phyloP scores from a whole-genome alignment of 2,329 filamentous ascomycete species.

The Xylaria sp. region DNA sequence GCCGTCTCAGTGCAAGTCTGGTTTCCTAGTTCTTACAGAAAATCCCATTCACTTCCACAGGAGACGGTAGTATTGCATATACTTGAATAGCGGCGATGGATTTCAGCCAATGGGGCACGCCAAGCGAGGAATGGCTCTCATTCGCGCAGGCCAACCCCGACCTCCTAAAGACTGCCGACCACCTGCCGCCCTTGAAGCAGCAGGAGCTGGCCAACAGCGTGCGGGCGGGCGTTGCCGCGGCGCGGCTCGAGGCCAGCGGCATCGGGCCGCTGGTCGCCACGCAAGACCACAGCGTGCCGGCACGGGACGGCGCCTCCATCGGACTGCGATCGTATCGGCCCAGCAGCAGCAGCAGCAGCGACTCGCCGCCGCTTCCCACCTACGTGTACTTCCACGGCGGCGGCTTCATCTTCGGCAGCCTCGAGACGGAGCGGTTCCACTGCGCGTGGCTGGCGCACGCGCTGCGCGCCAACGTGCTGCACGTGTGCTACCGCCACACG shows the following conservation, averaged over 20 bases:
- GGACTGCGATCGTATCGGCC: conserved; percentile 51
- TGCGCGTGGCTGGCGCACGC: conserved; percentile 48
- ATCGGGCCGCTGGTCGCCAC: conserved; percentile 14
- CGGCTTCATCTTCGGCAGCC: conserved; percentile 53
- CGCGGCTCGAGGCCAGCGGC: conserved; percentile 28
- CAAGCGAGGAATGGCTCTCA: conserved; percentile 44
- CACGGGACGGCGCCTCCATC: conserved; percentile 48
- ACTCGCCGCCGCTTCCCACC: conserved; percentile 43
- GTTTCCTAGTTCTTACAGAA: not conserved
- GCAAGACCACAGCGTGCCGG: conserved; percentile 41
- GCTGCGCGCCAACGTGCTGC: conserved; percentile 46
- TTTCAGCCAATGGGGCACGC: conserved; percentile 41
- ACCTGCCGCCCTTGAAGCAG: conserved; percentile 31
- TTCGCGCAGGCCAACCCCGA: conserved; percentile 33
- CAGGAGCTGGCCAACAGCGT: conserved; percentile 35
- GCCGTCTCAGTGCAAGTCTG: not conserved
- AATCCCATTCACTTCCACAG: not conserved
- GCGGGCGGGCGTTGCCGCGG: conserved; percentile 31
- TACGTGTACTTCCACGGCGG: conserved; percentile 55
- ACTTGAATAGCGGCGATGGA: conserved; percentile 17
- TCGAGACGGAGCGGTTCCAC: conserved; percentile 51
- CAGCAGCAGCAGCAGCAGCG: conserved; percentile 11
- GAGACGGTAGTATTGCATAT: not conserved
- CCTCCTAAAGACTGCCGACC: conserved; percentile 24
- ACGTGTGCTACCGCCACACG: conserved; percentile 57